Evolutionary conservation across 768 basidiomycete species (phyloP), one percentile per base, ranked within the genome.

Genomic region (Boletus pseudo-olivaceus): DNA sequence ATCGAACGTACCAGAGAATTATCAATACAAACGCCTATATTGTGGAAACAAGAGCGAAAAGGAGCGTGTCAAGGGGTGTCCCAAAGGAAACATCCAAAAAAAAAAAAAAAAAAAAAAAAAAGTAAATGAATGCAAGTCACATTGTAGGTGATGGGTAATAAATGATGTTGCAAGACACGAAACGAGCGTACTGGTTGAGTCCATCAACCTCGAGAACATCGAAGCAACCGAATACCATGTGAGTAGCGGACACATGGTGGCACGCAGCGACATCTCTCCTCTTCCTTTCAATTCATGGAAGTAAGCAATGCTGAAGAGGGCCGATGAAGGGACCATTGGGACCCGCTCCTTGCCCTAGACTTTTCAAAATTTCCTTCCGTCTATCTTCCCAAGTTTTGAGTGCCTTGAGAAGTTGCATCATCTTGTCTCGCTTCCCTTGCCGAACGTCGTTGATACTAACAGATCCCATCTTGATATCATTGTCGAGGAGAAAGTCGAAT

Each of bases 371-470:
- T 11, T 78, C 76, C 51, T 69, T 76, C 33, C 87, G 72, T 72
- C 86, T 87, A 37, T 93, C 90, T 67, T 92, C 88, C 91, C 91
- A 92, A 0, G 72, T 68, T 71, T 84, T 89, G 62, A 93, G 67
- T 35, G 88, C 87, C 61, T 78, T 83, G 62, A 98, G 67, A 33
- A 98, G 73, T 68, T 93, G 87, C 5, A 87, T 61, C 56, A 96
- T 82, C 75, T 91, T 94, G 42, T 88, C 86, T 45, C 83, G 76
- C 67, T 88, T 90, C 30, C 90, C 91, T 56, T 83, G 82, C 47
- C 91, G 78, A 33, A 98, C 79, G 71, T 98, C 96, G 66, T 96
- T 96, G 72, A 97, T 95, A 62, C 90, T 93, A 32, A 98, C 87
- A 56, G 85, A 83, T 9, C 90, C 94, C 77, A 96, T 90, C 73